phyloP scores from a whole-genome alignment of 257 asterid genomes.

The Apocynum venetum region DNA sequence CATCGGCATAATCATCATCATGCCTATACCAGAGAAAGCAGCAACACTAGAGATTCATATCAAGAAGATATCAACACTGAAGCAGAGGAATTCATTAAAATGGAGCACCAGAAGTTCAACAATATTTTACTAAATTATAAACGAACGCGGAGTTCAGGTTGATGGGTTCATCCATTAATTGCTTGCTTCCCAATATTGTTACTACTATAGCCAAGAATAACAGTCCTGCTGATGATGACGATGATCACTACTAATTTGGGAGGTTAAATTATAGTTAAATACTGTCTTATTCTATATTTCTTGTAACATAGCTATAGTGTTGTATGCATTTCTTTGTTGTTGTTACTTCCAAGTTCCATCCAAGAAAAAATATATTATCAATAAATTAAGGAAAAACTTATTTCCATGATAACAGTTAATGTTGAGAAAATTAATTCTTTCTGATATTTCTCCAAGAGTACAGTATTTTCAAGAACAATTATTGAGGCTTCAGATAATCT shows the following conservation, averaged over 20 bases:
- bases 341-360: background rate
- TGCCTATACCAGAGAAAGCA: background rate
- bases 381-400: too few relatives aligned
- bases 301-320: background rate
- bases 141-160: conserved; percentile 18
- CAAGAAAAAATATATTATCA: too few relatives aligned
- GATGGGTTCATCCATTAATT: conserved; percentile 24
- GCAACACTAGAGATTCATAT: too few relatives aligned
- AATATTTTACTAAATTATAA: too few relatives aligned
- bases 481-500: too few relatives aligned
- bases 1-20: background rate
- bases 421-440: too few relatives aligned
- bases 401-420: too few relatives aligned
- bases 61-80: conserved; percentile 27
- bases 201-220: background rate
- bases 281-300: background rate
- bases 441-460: too few relatives aligned
- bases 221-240: background rate
- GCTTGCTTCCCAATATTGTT: background rate
- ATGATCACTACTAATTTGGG: conserved; percentile 3
- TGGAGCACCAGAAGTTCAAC: conserved; percentile 35
- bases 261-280: conserved; percentile 4
- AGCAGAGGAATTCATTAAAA: conserved; percentile 37
- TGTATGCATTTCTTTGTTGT: background rate
- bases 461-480: too few relatives aligned